A percentile compares a stretch with the other conserved stretches of the same genome.
These are phyloP conservation scores for Flaveria sonorensis DNA, from an alignment of 129 eudicot species.

Conservation along the genomic window DNA sequence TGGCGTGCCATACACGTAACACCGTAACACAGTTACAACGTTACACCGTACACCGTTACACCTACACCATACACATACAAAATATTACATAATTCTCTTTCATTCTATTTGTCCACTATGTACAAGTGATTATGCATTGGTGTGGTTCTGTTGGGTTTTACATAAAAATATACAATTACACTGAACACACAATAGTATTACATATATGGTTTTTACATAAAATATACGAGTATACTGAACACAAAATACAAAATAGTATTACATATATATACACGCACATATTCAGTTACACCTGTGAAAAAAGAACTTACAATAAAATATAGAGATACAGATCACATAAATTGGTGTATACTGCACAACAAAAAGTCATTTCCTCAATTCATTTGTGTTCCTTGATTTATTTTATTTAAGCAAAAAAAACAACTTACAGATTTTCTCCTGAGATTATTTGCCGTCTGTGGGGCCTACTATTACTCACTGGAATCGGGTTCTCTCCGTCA, in stretches of 20 bases:
- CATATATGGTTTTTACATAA: no score
- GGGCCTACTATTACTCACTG: constrained; percentile 22
- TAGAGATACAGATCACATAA: neutral
- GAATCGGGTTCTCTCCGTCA: constrained; percentile 40
- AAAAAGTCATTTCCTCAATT: constrained; percentile 18
- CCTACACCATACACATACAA: no score
- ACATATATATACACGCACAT: neutral
- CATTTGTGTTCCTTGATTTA: constrained; percentile 1
- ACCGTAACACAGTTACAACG: no score
- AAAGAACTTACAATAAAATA: neutral
- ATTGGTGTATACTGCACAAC: constrained; percentile 10
- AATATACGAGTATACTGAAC: neutral
- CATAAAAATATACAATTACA: no score
- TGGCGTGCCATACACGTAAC: no score
- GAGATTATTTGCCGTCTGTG: constrained; percentile 29
- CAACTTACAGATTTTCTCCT: constrained; percentile 7
- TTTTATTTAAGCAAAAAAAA: neutral
- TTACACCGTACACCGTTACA: no score
- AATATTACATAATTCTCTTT: no score
- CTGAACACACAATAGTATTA: no score
- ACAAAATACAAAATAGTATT: no score
- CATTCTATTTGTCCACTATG: no score
- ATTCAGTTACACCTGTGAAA: constrained; percentile 17
- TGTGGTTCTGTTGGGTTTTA: no score
- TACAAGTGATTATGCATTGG: no score